Percentiles rank a stretch among this genome's conserved stretches.
Conservation (phyloP, 257 asterid species). For the Nicotiana tomentosiformis region DNA sequence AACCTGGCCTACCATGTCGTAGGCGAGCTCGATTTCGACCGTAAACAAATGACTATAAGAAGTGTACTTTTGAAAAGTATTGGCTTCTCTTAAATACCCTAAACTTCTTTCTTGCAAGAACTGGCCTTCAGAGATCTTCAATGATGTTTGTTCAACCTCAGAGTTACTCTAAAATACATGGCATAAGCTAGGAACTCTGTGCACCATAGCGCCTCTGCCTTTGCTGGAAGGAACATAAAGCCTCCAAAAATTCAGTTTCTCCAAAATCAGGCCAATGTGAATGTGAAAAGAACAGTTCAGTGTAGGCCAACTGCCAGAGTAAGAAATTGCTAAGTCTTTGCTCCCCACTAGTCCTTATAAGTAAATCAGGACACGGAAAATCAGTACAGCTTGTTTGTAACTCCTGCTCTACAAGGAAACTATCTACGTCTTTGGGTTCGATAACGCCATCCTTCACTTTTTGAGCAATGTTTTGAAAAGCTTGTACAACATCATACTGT, state of each 20-base stretch:
- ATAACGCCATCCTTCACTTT: slow-evolving; percentile 53
- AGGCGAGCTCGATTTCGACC: too few relatives aligned
- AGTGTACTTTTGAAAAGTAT: not conserved
- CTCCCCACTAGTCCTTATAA: slow-evolving; percentile 69
- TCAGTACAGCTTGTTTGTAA: slow-evolving; percentile 44
- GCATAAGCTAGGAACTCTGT: slow-evolving; percentile 1
- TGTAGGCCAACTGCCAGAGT: slow-evolving; percentile 67
- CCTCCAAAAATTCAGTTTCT: slow-evolving; percentile 45
- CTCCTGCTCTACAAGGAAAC: slow-evolving; percentile 35
- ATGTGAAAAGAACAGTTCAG: slow-evolving; percentile 42
- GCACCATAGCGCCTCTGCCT: slow-evolving; percentile 57
- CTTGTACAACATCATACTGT: slow-evolving; percentile 41
- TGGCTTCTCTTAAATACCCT: not conserved
- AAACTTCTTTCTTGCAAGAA: not conserved
- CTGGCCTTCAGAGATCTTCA: not conserved
- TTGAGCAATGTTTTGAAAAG: slow-evolving; percentile 35
- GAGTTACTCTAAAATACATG: not conserved
- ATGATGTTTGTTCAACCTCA: not conserved
- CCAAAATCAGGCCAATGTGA: slow-evolving; percentile 68
- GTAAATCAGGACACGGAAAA: slow-evolving; percentile 51
- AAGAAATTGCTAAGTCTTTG: slow-evolving; percentile 58
- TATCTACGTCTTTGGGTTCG: slow-evolving; percentile 40
- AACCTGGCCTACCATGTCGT: too few relatives aligned
- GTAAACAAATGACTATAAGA: too few relatives aligned
- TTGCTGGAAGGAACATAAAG: slow-evolving; percentile 42